Base-by-base conservation (phyloP, 371 early-diverging fungal genomes). In the Coemansia sp. region DNA sequence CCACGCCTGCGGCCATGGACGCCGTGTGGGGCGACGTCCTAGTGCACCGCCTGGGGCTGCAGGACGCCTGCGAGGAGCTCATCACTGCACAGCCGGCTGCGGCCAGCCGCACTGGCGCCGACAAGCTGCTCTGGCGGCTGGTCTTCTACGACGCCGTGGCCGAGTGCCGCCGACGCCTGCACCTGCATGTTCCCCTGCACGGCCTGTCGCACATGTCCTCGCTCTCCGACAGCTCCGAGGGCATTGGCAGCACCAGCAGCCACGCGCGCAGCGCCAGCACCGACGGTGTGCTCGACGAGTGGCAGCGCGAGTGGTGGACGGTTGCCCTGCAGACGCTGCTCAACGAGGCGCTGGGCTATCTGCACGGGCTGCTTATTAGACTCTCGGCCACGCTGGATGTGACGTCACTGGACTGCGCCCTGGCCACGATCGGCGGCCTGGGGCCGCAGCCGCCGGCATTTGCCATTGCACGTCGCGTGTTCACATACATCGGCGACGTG, bases 151-250 rank as follows among this genome's bases (percentile, higher is more conserved):
- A 70, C 51, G 59, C 71, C 10, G 70, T 73, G 9, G 47, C 48
- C 35, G 74, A 73, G 35, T 69, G 74, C 47, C 74, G 74, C 49
- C 64, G 65, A 30, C 71, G 74, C 10, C 55, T 73, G 49, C 62
- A 66, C 43, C 71, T 73, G 16, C 51, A 53, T 16, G 51, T 55
- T 14, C 61, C 70, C 16, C 35, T 43, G 26, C 57, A 56, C 38
- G 57, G 65, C 26, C 54, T 60, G 26, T 73, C 72, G 35, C 70
- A 51, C 13, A 34, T 51, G 51, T 63, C 65, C 7, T 73, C 73
- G 52, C 48, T 69, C 9, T 42, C 62, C 7, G 57, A 55, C 34
- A 57, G 59, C 40, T 48, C 48, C 2, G 59, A 20, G 20, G 20
- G 20, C 20, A 20, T 20, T 20, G 20, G 20, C 20, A 20, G 20